Evolutionary conservation across 768 basidiomycete species (phyloP).

Genomic region (Auriculariales sp.): DNA sequence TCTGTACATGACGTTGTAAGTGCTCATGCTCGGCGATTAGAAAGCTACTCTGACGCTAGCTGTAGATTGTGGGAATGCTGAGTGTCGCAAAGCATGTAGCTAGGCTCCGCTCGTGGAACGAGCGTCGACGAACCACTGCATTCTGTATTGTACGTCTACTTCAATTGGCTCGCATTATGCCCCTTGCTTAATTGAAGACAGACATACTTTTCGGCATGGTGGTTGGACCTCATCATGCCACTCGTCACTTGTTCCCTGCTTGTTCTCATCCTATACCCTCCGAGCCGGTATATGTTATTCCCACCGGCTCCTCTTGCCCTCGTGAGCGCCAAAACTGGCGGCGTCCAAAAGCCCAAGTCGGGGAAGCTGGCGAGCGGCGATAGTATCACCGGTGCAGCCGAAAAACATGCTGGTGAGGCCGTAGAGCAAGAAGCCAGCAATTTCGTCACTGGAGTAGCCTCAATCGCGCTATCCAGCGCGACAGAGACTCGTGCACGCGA

Average conservation of each 20-base stretch:
- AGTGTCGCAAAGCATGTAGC: conserved; percentile 21
- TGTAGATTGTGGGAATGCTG: conserved; percentile 16
- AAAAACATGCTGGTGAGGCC: conserved; percentile 22
- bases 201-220: conserved; percentile 25
- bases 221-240: conserved; percentile 20
- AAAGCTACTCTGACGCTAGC: not conserved
- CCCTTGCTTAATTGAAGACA: conserved; percentile 12
- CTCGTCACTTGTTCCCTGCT: conserved; percentile 17
- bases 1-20: conserved; percentile 21
- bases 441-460: conserved; percentile 19
- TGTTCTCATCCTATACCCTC: conserved; percentile 23
- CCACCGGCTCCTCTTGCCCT: conserved; percentile 21
- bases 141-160: not conserved
- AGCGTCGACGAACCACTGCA: conserved; percentile 17
- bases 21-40: not conserved
- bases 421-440: conserved; percentile 24
- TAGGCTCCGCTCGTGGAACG: conserved; percentile 26
- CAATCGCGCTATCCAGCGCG: conserved; percentile 18
- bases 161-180: not conserved
- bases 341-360: conserved; percentile 19
- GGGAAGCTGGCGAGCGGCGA: conserved; percentile 18
- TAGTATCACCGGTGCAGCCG: conserved; percentile 20
- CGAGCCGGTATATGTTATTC: conserved; percentile 19
- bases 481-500: conserved; percentile 14
- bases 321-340: conserved; percentile 17